Base-by-base conservation (phyloP, 257 asterid species). In the Solanum phureja region DNA sequence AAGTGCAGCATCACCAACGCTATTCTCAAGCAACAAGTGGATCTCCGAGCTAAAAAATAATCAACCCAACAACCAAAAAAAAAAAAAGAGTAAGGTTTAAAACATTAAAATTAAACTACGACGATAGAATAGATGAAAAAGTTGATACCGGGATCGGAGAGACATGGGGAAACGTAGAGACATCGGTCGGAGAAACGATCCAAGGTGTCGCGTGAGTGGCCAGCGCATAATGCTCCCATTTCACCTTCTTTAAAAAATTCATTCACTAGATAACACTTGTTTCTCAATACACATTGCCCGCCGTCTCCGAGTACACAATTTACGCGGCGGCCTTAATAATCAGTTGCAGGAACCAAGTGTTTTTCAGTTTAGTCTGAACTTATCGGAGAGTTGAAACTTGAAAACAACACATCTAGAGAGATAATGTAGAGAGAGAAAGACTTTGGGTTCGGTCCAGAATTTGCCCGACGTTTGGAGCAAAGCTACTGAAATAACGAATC, bases 1-100 rank as follows among this genome's bases (percentile, higher is more conserved):
- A 97, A 90, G 94, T 97, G 99, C 92, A 97, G 95, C 84, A 90
- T n/a, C 90, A 97, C 98, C 94, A 97, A 88, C 52, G 98, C 94
- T 62, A 92, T 76, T 90, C 92, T 95, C 93, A 97, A 90, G 62
- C 91, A 91, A 64, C 94, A 86, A 69, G 95, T 92, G 84, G 99
- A 94, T 94, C 99, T 92, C 91, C 97, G 95, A 90, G 89, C 99
- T 96, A 46, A 68, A 89, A 56, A 31, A 23, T 60, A 71, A 44
- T 31, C 66, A 79, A 85, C 23, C n/a, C 29, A 88, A 35, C 37
- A 68, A 68, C 74, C 58, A 83, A 38, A 60, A 90, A 77, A 6
- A 6, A 33, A 14, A 21, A 33, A 2, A 6, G 64, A 56, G 27
- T 35, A 29, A 33, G 27, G 40, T 2, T 6, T 56, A 74, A 74